Evolutionary conservation across 176 grass and related monocot genomes (phyloP).

Genomic region (Carex cristatella): DNA sequence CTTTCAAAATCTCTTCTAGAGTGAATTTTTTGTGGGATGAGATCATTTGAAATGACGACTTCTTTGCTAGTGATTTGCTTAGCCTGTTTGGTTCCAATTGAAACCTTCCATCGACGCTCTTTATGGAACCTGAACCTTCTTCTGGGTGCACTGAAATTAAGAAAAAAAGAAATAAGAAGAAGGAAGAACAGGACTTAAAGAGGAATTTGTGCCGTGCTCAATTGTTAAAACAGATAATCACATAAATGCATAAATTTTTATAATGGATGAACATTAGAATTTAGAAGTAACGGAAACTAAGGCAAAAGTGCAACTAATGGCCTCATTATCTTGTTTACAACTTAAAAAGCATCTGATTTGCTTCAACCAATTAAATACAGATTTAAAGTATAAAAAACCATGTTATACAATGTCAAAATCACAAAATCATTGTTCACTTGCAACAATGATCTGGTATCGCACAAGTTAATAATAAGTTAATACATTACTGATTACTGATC

Average conservation of each 20-base stretch:
- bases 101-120: constrained; percentile 39
- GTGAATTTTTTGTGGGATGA: constrained; percentile 51
- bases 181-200: not conserved
- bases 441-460: not conserved
- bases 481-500: not conserved
- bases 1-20: constrained; percentile 69
- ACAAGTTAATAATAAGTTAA: too few species aligned
- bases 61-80: constrained; percentile 23
- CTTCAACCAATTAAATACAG: too few species aligned
- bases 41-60: constrained; percentile 36
- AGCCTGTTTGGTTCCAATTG: constrained; percentile 29
- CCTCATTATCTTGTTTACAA: too few species aligned
- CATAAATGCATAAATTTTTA: not conserved
- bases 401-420: not conserved
- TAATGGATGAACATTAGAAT: not conserved
- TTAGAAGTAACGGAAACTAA: not conserved
- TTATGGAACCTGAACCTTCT: constrained; percentile 31
- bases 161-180: not conserved
- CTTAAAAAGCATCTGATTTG: too few species aligned
- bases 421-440: not conserved
- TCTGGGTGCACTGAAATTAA: constrained; percentile 26
- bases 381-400: too few species aligned
- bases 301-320: too few species aligned
- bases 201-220: not conserved
- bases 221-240: not conserved